Evolutionary conservation across 306 rosid species (phyloP).

Genomic region (Carpinus viminea): DNA sequence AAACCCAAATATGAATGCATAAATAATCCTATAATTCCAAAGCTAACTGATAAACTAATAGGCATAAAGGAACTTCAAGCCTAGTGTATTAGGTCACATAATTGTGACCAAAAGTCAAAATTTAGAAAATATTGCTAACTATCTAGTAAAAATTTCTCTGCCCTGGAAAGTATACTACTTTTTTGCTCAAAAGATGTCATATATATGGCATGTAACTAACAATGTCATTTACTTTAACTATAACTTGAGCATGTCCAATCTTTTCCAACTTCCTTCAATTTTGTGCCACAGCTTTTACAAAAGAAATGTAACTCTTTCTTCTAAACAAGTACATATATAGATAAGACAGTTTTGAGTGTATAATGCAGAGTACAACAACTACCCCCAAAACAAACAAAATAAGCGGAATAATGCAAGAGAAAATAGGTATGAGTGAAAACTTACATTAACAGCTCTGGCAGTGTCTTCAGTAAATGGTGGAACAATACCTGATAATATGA

Average conservation of each 20-base stretch:
- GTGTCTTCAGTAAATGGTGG: conserved; percentile 80
- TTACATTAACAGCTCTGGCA: conserved; percentile 84
- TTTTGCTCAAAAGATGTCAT: background rate
- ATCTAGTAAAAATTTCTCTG: background rate
- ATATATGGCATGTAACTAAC: background rate
- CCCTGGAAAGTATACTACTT: background rate
- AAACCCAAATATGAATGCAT: no score
- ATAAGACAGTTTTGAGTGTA: background rate
- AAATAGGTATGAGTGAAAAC: conserved; percentile 27
- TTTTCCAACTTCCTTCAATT: background rate
- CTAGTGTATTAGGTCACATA: background rate
- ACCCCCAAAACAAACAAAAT: background rate
- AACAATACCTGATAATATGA: conserved; percentile 52
- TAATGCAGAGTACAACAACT: conserved; percentile 11
- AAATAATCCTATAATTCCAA: no score
- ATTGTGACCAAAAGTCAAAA: background rate
- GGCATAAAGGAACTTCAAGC: background rate
- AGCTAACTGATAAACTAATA: no score
- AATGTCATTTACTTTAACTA: background rate
- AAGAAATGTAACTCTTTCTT: background rate
- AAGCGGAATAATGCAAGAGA: conserved; percentile 2
- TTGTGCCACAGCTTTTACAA: background rate
- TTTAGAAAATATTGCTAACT: background rate
- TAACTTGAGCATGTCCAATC: background rate
- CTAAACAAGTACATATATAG: background rate